A percentile compares a stretch with the other conserved stretches of the same genome.
Conservation (phyloP, 1,139 yeast genomes). For the Tardiomyces depauwii region DNA sequence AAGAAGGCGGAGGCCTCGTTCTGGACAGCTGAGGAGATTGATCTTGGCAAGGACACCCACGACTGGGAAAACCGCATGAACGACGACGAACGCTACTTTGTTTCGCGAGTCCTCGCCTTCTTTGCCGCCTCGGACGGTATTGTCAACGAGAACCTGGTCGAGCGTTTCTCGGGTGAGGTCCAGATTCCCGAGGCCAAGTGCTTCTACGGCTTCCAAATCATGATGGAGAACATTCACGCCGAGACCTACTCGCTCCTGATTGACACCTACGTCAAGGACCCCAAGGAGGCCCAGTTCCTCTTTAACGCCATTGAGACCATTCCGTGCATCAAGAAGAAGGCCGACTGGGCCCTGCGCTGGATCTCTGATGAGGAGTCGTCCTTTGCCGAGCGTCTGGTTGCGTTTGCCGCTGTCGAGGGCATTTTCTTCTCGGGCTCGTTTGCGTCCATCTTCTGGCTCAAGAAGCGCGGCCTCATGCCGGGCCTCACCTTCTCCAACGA, state of each 20-base stretch:
- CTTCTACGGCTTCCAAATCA: constrained; percentile 97
- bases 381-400: constrained; percentile 91
- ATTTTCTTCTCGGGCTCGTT: constrained; percentile 96
- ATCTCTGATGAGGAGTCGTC: constrained; percentile 76
- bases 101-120: constrained; percentile 91
- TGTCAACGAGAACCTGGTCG: constrained; percentile 93
- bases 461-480: constrained; percentile 97
- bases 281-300: constrained; percentile 76
- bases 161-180: constrained; percentile 93
- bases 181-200: constrained; percentile 97
- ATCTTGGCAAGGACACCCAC: constrained; percentile 75
- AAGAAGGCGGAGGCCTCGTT: constrained; percentile 98
- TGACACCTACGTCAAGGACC: constrained; percentile 92
- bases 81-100: constrained; percentile 82
- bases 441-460: constrained; percentile 96
- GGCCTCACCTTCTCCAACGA: constrained; percentile 96
- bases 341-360: constrained; percentile 98
- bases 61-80: constrained; percentile 85
- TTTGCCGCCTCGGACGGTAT: constrained; percentile 98
- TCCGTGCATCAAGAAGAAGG: constrained; percentile 91
- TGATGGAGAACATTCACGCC: constrained; percentile 99
- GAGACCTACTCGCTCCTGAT: constrained; percentile 93
- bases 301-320: constrained; percentile 92
- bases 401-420: constrained; percentile 99
- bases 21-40: constrained; percentile 99